Conservation (phyloP, 768 basidiomycete species). For the Agaricus subrufescens region DNA sequence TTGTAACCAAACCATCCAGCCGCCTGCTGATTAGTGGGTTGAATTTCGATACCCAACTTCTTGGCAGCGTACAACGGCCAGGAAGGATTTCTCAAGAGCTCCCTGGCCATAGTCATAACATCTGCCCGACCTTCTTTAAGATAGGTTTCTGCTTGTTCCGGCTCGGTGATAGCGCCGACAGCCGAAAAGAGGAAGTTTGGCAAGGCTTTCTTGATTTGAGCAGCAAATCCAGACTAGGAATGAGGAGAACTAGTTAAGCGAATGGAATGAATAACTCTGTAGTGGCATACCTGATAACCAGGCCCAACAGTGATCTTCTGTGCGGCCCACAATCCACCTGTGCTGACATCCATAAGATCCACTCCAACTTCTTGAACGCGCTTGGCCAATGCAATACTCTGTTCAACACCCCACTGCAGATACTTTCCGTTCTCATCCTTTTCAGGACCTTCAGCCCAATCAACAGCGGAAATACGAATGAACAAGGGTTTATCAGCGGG, state of each 20-base stretch:
- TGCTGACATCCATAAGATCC: constrained; percentile 71
- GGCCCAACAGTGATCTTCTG: constrained; percentile 55
- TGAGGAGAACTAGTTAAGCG: constrained; percentile 39
- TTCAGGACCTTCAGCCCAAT: constrained; percentile 61
- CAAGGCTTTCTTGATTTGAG: constrained; percentile 55
- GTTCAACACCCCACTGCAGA: constrained; percentile 75
- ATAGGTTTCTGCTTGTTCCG: constrained; percentile 48
- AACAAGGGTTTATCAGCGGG: constrained; percentile 6
- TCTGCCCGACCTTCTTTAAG: constrained; percentile 64
- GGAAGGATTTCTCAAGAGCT: constrained; percentile 61
- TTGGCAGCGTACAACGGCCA: constrained; percentile 61
- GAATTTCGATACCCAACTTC: constrained; percentile 61
- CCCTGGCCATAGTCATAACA: constrained; percentile 62
- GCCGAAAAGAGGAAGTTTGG: constrained; percentile 52
- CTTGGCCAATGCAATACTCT: constrained; percentile 54
- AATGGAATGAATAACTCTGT: not conserved
- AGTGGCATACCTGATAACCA: constrained; percentile 53
- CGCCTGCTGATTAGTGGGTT: constrained; percentile 71
- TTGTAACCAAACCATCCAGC: constrained; percentile 38
- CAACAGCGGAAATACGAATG: constrained; percentile 54
- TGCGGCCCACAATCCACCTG: constrained; percentile 58
- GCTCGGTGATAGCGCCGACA: constrained; percentile 71
- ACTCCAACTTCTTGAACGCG: constrained; percentile 59
- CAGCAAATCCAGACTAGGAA: constrained; percentile 39
- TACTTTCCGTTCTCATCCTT: constrained; percentile 52